Conservation (phyloP, 2,329 filamentous ascomycete species). For the Pseudocercospora fijiensis region DNA sequence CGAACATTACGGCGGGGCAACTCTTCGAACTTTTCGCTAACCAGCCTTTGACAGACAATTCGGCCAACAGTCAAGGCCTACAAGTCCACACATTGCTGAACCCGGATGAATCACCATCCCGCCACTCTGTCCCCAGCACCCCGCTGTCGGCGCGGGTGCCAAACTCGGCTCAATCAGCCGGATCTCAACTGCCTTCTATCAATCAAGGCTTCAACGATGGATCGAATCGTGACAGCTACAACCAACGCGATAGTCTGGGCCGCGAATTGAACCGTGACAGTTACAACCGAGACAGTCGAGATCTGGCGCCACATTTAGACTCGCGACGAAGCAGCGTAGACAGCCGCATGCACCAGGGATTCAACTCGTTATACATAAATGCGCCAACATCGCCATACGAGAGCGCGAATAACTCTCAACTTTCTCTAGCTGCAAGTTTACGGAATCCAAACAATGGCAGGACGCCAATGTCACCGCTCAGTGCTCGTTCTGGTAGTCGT, state of each 20-base stretch:
- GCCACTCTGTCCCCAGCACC: slow-evolving; percentile 46
- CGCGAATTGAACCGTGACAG: slow-evolving; percentile 30
- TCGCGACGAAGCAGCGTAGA: slow-evolving; percentile 76
- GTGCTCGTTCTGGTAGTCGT: slow-evolving; percentile 37
- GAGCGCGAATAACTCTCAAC: slow-evolving; percentile 73
- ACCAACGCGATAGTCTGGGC: slow-evolving; percentile 29
- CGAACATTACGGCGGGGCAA: neutral
- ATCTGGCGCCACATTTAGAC: slow-evolving; percentile 53
- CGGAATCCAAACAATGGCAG: slow-evolving; percentile 51
- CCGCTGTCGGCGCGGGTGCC: slow-evolving; percentile 42
- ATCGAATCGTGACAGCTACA: slow-evolving; percentile 46
- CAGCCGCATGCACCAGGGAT: slow-evolving; percentile 71
- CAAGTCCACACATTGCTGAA: slow-evolving; percentile 53
- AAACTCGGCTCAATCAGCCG: slow-evolving; percentile 37
- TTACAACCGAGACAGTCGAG: slow-evolving; percentile 38
- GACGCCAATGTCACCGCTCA: slow-evolving; percentile 48
- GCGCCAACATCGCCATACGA: slow-evolving; percentile 66
- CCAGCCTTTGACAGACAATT: slow-evolving; percentile 35
- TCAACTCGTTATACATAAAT: slow-evolving; percentile 68
- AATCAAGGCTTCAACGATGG: slow-evolving; percentile 53
- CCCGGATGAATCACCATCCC: slow-evolving; percentile 50
- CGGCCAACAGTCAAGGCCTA: slow-evolving; percentile 47
- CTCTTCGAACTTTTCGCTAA: slow-evolving; percentile 7
- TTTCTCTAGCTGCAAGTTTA: slow-evolving; percentile 69
- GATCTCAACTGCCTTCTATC: slow-evolving; percentile 53